A percentile compares a stretch with the other conserved stretches of the same genome.
These are phyloP conservation scores for Ophiocordyceps sinensis DNA, from an alignment of 2,329 filamentous ascomycete genomes.

Conservation along the genomic window DNA sequence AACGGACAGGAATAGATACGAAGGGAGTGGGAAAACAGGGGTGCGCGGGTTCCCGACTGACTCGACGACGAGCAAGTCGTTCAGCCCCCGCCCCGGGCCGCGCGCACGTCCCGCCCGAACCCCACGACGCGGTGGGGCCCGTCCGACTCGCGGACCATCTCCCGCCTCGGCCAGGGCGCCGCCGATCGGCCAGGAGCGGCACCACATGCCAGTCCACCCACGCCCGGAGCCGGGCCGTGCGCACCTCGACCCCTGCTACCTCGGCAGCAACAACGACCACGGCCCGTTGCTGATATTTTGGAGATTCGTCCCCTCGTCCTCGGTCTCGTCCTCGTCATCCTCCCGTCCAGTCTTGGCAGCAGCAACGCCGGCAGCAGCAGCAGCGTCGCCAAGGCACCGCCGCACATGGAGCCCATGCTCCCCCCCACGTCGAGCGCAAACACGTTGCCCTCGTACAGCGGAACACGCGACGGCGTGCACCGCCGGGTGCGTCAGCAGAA, in stretches of 20 bases:
- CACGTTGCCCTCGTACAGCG: conserved; percentile 16
- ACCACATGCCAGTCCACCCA: conserved; percentile 16
- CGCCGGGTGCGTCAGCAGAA: conserved; percentile 18
- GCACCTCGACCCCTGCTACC: conserved; percentile 11
- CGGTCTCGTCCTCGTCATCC: not conserved
- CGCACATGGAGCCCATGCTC: conserved; percentile 13
- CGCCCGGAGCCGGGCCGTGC: conserved; percentile 15
- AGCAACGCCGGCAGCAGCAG: not conserved
- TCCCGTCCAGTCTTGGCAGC: not conserved
- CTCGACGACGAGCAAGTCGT: too few species aligned
- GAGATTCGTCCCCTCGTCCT: not conserved
- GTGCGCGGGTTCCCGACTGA: too few species aligned
- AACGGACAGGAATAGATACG: too few species aligned
- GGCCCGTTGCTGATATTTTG: not conserved
- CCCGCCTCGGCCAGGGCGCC: conserved; percentile 12
- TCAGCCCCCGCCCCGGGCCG: too few species aligned
- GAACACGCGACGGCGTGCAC: conserved; percentile 16
- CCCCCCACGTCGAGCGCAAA: conserved; percentile 16
- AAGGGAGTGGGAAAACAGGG: too few species aligned
- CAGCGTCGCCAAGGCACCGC: conserved; percentile 8
- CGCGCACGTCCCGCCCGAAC: too few species aligned
- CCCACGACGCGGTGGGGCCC: too few species aligned
- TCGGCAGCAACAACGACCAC: conserved; percentile 8
- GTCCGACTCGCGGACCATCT: too few species aligned
- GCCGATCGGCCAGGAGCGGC: conserved; percentile 14